phyloP scores from a whole-genome alignment of 1,284 basidiomycete genomes.

The Boletus hoseneyae region DNA sequence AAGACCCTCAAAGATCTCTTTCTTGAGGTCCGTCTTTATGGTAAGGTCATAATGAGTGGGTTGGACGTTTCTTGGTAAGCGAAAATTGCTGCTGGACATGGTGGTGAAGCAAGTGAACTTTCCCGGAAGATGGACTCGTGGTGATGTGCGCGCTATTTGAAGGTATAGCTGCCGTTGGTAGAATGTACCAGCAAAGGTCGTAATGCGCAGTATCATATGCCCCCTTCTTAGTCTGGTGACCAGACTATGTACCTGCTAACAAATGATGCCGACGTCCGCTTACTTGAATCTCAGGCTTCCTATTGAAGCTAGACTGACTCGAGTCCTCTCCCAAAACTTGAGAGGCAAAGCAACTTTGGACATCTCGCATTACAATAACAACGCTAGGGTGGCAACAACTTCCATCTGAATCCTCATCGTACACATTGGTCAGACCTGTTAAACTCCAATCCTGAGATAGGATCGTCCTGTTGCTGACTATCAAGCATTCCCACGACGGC shows the following conservation, averaged over 20 bases:
- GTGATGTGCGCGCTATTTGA: background rate
- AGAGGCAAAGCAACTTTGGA: background rate
- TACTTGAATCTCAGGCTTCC: background rate
- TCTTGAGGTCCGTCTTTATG: conserved; percentile 81
- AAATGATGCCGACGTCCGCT: background rate
- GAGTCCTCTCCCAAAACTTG: too few species aligned
- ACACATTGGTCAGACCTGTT: too few species aligned
- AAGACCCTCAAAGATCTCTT: conserved; percentile 72
- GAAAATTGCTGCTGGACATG: conserved; percentile 44
- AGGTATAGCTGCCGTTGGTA: background rate
- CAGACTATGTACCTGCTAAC: too few species aligned
- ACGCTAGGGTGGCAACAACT: background rate
- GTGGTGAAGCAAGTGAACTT: conserved; percentile 11
- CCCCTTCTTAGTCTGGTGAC: too few species aligned
- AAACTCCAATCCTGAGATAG: background rate
- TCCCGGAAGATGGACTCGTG: background rate
- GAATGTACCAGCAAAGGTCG: background rate
- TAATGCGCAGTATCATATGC: background rate
- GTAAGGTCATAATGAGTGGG: conserved; percentile 84
- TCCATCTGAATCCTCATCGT: too few species aligned
- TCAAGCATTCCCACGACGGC: conserved; percentile 8
- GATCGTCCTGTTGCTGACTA: background rate
- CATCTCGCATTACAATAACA: background rate
- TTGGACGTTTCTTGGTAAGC: conserved; percentile 73
- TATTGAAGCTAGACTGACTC: too few species aligned